Evolutionary conservation across 1,284 basidiomycete species (phyloP).

Genomic region (Boletus albobrunnescens): DNA sequence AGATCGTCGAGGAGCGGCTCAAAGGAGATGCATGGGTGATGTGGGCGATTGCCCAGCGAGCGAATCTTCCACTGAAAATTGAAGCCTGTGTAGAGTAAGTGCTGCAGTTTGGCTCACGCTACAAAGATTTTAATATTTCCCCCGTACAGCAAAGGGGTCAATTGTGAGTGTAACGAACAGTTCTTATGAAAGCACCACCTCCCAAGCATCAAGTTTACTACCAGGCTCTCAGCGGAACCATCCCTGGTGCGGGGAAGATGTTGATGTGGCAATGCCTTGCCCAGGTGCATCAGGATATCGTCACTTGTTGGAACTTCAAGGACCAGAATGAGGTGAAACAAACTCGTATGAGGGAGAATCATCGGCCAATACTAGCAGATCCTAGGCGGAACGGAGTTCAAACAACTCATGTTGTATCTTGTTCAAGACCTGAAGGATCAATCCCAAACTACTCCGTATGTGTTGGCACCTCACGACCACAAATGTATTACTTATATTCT

Average conservation of each 20-base stretch:
- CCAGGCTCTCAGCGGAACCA: background rate
- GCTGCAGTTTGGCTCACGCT: background rate
- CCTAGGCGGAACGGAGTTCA: constrained; percentile 7
- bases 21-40: constrained; percentile 12
- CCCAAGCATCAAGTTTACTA: constrained; percentile 2
- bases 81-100: constrained; percentile 9
- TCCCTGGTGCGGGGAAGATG: constrained; percentile 1
- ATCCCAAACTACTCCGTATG: background rate
- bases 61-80: constrained; percentile 6
- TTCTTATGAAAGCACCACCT: background rate
- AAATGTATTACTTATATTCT: background rate
- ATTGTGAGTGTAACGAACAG: constrained; percentile 1
- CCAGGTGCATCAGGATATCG: constrained; percentile 7
- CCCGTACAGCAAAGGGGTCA: constrained; percentile 7
- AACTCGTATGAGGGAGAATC: background rate
- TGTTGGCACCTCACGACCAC: background rate
- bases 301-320: constrained; percentile 10
- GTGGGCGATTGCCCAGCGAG: constrained; percentile 9
- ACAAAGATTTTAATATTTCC: too few relatives aligned
- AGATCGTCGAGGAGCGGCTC: constrained; percentile 4
- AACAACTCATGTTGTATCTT: constrained; percentile 8
- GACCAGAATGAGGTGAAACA: constrained; percentile 1
- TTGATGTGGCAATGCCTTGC: constrained; percentile 8
- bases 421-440: constrained; percentile 4
- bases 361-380: constrained; percentile 1